Evolutionary conservation across 2,329 filamentous ascomycete genomes (phyloP), one percentile per base, ranked within the genome.

Genomic region (Stagonosporopsis vannaccii): DNA sequence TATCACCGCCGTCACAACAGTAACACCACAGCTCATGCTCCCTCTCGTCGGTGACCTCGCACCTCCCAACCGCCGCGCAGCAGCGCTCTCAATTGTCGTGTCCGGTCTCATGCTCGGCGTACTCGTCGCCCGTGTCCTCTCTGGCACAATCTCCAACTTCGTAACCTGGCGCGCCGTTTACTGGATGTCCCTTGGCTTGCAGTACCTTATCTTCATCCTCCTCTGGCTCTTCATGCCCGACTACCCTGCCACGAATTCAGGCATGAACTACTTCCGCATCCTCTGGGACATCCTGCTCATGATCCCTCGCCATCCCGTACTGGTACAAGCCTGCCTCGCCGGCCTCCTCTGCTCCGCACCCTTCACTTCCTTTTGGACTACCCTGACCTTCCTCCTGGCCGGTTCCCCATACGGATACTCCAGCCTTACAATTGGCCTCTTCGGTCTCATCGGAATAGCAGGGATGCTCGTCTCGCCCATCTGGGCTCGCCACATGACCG

Each of bases 41-140:
- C 91, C 91, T 0, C 80, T 95, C 0, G 90, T 93, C 0, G 89
- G 90, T 2, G 90, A 94, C 66, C 86, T 94, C 17, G 90, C 91
- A 0, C 90, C 90, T 0, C 80, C 85, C 0, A 78, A 87, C 37
- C 84, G 87, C 25, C 85, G 89, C 12, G 89, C 90, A 0, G 84
- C 86, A 23, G 86, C 88, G 12, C 80, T 94, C 5, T 88, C 89
- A 6, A 86, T 94, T 55, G 88, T 93, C 7, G 87, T 90, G 2
- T 91, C 88, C 0, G 91, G 90, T 1, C 79, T 94, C 1, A 84
- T 91, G 39, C 83, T 93, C 1, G 91, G 91, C 15, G 85, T 95
- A 60, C 81, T 96, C 2, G 79, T 93, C 50, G 91, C 91, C 0
- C 86, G 91, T 2, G 80, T 94, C 0, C 82, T 95, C 1, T 88